Conservation (phyloP, 345 rosid species). For the Hibiscus trionum region DNA sequence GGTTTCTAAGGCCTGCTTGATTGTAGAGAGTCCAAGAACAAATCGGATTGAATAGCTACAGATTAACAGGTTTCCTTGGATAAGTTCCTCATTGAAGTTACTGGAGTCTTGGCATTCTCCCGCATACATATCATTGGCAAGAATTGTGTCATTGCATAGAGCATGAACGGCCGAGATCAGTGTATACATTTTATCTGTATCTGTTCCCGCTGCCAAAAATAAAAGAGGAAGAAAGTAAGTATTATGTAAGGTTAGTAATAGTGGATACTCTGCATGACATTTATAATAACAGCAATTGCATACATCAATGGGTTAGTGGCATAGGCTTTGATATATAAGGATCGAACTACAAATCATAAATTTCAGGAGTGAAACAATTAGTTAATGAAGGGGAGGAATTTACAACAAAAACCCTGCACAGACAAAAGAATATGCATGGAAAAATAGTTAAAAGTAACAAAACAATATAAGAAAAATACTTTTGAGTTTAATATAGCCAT, state of each 20-base stretch:
- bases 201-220: slow-evolving; percentile 59
- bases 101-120: slow-evolving; percentile 87
- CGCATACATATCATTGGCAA: slow-evolving; percentile 67
- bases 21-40: slow-evolving; percentile 87
- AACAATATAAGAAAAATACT: not conserved
- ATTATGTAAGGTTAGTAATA: not conserved
- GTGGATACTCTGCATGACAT: not conserved
- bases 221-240: not conserved
- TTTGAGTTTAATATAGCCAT: not conserved
- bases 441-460: not conserved
- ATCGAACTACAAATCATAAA: not conserved
- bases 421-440: not conserved
- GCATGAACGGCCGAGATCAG: slow-evolving; percentile 75
- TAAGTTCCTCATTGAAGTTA: slow-evolving; percentile 43
- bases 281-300: not conserved
- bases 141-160: slow-evolving; percentile 50
- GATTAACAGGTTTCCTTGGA: slow-evolving; percentile 75
- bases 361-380: not conserved
- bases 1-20: slow-evolving; percentile 68
- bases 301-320: not conserved
- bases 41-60: slow-evolving; percentile 94
- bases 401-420: not conserved
- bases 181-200: slow-evolving; percentile 35
- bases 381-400: not conserved
- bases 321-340: not conserved